Evolutionary conservation across 1,284 basidiomycete genomes (phyloP), one percentile per base, ranked within the genome.

Genomic region (Trichosporon sp.): DNA sequence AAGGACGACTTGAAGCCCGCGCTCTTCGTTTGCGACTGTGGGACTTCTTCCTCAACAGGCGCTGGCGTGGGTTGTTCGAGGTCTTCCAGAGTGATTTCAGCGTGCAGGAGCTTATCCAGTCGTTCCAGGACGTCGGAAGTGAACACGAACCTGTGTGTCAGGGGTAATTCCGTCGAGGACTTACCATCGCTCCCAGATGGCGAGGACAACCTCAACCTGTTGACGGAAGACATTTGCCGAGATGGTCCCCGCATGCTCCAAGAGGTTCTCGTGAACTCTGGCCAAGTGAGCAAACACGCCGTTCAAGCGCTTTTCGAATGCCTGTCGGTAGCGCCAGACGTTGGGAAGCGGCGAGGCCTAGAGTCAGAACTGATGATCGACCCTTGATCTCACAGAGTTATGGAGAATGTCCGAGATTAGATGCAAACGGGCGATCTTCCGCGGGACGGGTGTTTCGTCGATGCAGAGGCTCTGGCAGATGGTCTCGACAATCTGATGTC

Each of bases 361-460:
- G 9, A 8, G 67, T 62, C 5, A 68, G 47, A 15, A 62, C 35
- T 7, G 13, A 29, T 8, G 29, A 18, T 23, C 9, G 38, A 2
- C 11, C 31, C 3, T 6, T 25, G 8, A 23, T 1, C 80, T 53
- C 47, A 81, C 95, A 2, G 93, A 94, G 80, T 99, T 99, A 85
- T 98, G 95, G 31, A 99, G 87, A 72, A 99, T 97, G 78, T 99
- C 97, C 76, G 95, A 98, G 66, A 99, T 92, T 62, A 98, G 88
- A 83, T 98, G 91, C 29, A 99, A 88, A 8, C 97, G 89, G 6
- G 97, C 93, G 63, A 99, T 88, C 81, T 99, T 99, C 73, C 95
- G 89, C 42, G 97, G 95, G 12, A 99, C 91, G 0, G 97, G 91
- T 0, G 97, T 99, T 18, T 88, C 86, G 69, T 94, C 92, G 13